These are phyloP conservation scores for Cutaneotrichosporon sp. DNA, from an alignment of 1,284 basidiomycete genomes.

Conservation along the genomic window DNA sequence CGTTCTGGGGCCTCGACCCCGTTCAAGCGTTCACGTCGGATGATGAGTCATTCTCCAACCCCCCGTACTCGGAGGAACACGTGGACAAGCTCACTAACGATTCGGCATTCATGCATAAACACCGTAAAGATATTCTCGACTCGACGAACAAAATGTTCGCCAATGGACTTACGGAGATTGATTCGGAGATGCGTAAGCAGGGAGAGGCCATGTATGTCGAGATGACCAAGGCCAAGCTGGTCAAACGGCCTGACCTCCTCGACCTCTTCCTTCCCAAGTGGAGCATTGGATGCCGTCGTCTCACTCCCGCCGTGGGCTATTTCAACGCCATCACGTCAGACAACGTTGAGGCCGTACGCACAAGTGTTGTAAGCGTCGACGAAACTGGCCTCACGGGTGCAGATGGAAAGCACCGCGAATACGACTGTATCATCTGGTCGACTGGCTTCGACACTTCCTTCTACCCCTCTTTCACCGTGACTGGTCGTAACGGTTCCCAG, in stretches of 20 bases:
- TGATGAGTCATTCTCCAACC: slow-evolving; percentile 30
- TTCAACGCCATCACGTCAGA: slow-evolving; percentile 37
- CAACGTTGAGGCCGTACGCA: slow-evolving; percentile 34
- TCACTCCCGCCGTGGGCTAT: slow-evolving; percentile 46
- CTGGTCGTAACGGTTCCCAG: slow-evolving; percentile 9
- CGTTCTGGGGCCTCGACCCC: slow-evolving; percentile 29
- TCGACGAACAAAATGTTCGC: slow-evolving; percentile 33
- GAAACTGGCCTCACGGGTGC: slow-evolving; percentile 30
- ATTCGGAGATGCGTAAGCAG: slow-evolving; percentile 16
- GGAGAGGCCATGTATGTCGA: slow-evolving; percentile 21
- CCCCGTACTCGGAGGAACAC: slow-evolving; percentile 34
- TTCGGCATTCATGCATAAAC: slow-evolving; percentile 24
- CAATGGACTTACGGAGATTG: slow-evolving; percentile 5
- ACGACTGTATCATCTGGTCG: slow-evolving; percentile 36
- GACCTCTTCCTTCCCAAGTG: slow-evolving; percentile 30
- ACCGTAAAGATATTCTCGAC: slow-evolving; percentile 36
- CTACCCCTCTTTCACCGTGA: slow-evolving; percentile 36
- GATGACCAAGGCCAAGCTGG: slow-evolving; percentile 28
- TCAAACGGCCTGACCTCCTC: slow-evolving; percentile 25
- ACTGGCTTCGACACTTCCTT: slow-evolving; percentile 41
- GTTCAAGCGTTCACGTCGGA: slow-evolving; percentile 26
- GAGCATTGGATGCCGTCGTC: slow-evolving; percentile 40
- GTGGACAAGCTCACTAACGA: slow-evolving; percentile 23
- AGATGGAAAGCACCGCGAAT: slow-evolving; percentile 29
- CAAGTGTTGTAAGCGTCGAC: slow-evolving; percentile 26